These are phyloP conservation scores for Suillus bovinus DNA, from an alignment of 768 basidiomycete genomes.

Conservation along the genomic window DNA sequence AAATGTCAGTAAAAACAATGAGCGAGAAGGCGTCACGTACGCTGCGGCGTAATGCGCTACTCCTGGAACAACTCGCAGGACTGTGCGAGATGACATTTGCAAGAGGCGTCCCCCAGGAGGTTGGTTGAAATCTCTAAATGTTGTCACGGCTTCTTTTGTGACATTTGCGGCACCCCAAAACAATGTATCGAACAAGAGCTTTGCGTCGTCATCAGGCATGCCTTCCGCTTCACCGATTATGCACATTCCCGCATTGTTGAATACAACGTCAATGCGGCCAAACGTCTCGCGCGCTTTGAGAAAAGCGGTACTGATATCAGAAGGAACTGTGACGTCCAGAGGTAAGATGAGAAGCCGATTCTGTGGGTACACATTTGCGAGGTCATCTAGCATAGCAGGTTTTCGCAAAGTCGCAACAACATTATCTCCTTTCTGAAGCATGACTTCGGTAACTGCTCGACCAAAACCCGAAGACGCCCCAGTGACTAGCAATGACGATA, in stretches of 20 bases:
- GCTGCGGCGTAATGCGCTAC: conserved; percentile 26
- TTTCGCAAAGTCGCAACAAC: conserved; percentile 44
- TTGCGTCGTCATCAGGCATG: conserved; percentile 33
- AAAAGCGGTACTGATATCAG: conserved; percentile 38
- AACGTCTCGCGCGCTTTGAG: conserved; percentile 34
- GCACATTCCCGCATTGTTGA: conserved; percentile 42
- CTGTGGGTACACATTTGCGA: conserved; percentile 25
- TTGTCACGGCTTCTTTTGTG: conserved; percentile 30
- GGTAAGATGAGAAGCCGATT: conserved; percentile 37
- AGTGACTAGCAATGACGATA: conserved; percentile 32
- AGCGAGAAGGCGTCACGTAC: conserved; percentile 18
- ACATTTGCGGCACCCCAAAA: conserved; percentile 41
- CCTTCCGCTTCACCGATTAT: conserved; percentile 40
- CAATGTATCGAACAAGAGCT: conserved; percentile 38
- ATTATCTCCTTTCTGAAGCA: conserved; percentile 38
- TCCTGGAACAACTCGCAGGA: conserved; percentile 23
- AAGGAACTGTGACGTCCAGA: conserved; percentile 38
- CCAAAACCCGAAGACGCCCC: conserved; percentile 44
- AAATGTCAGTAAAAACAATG: conserved; percentile 6
- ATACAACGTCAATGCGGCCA: conserved; percentile 45
- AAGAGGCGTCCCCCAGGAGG: conserved; percentile 42
- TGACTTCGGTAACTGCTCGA: conserved; percentile 33
- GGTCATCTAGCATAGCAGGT: conserved; percentile 35
- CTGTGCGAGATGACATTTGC: conserved; percentile 34
- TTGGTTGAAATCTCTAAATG: conserved; percentile 40